A percentile compares a stretch with the other conserved stretches of the same genome.
Conservation (phyloP, 169 alveolate species). For the Cryptosporidium viatorum region DNA sequence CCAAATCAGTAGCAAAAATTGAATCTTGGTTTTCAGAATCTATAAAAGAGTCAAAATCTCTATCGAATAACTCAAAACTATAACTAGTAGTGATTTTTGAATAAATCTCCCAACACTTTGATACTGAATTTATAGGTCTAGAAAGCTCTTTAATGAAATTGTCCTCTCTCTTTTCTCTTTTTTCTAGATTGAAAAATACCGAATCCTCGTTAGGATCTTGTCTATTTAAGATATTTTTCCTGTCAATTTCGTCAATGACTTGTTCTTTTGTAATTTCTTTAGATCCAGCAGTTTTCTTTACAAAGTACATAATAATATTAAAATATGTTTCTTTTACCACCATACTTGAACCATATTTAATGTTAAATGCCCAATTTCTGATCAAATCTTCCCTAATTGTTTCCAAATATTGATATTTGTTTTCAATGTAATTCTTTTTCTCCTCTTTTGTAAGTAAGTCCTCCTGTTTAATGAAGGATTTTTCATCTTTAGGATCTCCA, state of each 20-base stretch:
- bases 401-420: slow-evolving; percentile 6
- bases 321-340: slow-evolving; percentile 12
- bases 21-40: not conserved
- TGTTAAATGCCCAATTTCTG: slow-evolving; percentile 67
- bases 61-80: slow-evolving; percentile 18
- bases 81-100: not conserved
- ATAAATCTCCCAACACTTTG: slow-evolving; percentile 47
- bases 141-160: not conserved
- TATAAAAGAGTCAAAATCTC: slow-evolving; percentile 17
- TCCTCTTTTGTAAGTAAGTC: slow-evolving; percentile 2
- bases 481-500: not conserved
- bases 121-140: not conserved
- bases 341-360: slow-evolving; percentile 43
- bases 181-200: not conserved
- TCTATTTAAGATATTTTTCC: not conserved
- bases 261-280: not conserved
- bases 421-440: not conserved
- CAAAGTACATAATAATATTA: slow-evolving; percentile 12
- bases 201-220: slow-evolving; percentile 4
- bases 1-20: not conserved
- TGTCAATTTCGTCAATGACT: slow-evolving; percentile 11
- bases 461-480: not conserved
- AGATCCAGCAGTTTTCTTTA: not conserved
- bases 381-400: slow-evolving; percentile 47
- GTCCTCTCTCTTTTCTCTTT: not conserved